Evolutionary conservation across 2,329 filamentous ascomycete species (phyloP), one percentile per base, ranked within the genome.

Genomic region (Pseudogymnoascus sp.): DNA sequence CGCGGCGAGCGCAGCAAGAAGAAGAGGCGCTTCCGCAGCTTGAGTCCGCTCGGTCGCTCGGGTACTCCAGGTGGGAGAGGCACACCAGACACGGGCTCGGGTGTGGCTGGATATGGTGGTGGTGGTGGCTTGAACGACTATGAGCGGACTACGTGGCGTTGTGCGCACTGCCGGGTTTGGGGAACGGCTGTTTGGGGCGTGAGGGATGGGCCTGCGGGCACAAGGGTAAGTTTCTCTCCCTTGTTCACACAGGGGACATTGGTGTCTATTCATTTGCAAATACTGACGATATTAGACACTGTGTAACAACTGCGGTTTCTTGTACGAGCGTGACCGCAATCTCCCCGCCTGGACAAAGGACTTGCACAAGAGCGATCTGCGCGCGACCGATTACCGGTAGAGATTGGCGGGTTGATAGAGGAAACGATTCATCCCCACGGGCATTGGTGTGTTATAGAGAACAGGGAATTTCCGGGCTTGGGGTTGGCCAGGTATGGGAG

Each of bases 131-230:
- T 94, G 62, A 85, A 85, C 1, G 91, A 95, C 61, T 82, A 82
- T 70, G 94, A 97, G 78, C 83, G 92, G 68, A 80, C 84, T 66
- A 86, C 82, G 44, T 99, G 94, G 94, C 84, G 91, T 65, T 99
- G 94, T 76, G 80, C 80, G 48, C 93, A 97, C 75, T 99, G 94
- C 74, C 82, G 82, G 64, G 86, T 97, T 35, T 93, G 90, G 86
- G 94, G 93, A 13, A 88, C 88, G 58, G 89, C 91, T 29, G 91
- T 97, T 7, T 99, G 94, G 94, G 92, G 91, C 58, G 93, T 97
- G 2, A 82, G 94, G 69, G 92, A 97, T 76, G 94, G 94, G 25
- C 94, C 94, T 12, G 80, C 84, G 61, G 93, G 92, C 61, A 84
- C 90, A 66, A 88, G 90, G 76, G 91, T 94, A 79, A 82, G 89